These are phyloP conservation scores for Podospora australis DNA, from an alignment of 495 filamentous ascomycete genomes.

Conservation along the genomic window DNA sequence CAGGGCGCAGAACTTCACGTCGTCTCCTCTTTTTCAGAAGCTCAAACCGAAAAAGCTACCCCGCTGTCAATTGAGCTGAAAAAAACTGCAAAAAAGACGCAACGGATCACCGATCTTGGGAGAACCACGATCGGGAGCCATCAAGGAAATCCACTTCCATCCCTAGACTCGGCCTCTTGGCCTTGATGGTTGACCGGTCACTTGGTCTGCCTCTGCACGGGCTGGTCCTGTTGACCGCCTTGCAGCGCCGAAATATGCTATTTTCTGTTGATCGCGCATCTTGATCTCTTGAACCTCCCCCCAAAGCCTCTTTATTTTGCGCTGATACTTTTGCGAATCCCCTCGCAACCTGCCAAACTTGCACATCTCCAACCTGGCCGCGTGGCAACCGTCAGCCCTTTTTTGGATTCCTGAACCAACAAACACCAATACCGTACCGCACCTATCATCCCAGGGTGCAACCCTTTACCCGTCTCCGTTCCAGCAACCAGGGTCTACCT, in stretches of 20 bases:
- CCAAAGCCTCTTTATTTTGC: too few species aligned
- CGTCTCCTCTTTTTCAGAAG: neutral
- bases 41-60: too few species aligned
- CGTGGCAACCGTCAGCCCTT: too few species aligned
- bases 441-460: neutral
- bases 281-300: too few species aligned
- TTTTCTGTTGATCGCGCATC: neutral
- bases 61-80: too few species aligned
- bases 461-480: conserved; percentile 1
- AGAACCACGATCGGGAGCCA: neutral
- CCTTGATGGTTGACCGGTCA: too few species aligned
- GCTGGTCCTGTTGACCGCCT: neutral
- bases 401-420: too few species aligned
- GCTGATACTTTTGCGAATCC: too few species aligned
- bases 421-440: too few species aligned
- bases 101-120: neutral
- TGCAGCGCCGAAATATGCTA: neutral
- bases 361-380: neutral
- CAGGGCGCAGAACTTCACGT: neutral
- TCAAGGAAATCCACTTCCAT: neutral
- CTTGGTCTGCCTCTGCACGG: neutral
- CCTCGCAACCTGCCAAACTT: too few species aligned
- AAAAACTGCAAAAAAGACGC: neutral
- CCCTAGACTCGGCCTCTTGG: neutral
- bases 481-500: conserved; percentile 8